phyloP scores from a whole-genome alignment of 2,329 filamentous ascomycete genomes.

The Fusarium verrucosum region DNA sequence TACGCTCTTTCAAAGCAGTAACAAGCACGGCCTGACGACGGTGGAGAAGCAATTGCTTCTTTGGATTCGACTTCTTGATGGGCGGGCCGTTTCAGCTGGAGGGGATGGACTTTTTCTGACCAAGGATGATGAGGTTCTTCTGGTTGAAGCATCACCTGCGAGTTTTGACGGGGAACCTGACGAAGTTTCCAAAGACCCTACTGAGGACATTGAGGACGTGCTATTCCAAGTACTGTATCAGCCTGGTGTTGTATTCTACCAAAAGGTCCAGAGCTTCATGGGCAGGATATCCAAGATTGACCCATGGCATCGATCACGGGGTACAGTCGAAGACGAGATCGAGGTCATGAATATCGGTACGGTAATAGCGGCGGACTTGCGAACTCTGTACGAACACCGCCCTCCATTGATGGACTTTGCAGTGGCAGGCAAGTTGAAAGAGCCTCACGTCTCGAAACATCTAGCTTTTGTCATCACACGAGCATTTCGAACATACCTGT shows the following conservation, averaged over 20 bases:
- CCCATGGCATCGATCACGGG: conserved; percentile 63
- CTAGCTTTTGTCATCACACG: conserved; percentile 61
- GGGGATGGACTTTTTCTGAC: conserved; percentile 63
- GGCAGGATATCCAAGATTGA: conserved; percentile 66
- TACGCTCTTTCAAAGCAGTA: conserved; percentile 54
- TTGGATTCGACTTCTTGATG: conserved; percentile 65
- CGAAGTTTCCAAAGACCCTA: conserved; percentile 34
- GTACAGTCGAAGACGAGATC: conserved; percentile 66
- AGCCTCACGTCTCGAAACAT: conserved; percentile 58
- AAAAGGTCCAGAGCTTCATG: conserved; percentile 67
- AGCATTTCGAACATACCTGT: conserved; percentile 64
- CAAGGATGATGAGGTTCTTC: conserved; percentile 57
- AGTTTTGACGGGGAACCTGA: conserved; percentile 49
- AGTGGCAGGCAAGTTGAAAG: conserved; percentile 59
- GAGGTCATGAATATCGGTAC: conserved; percentile 65
- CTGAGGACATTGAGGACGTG: conserved; percentile 58
- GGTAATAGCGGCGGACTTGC: conserved; percentile 60
- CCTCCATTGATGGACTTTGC: conserved; percentile 66
- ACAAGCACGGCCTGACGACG: conserved; percentile 49
- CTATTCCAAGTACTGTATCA: conserved; percentile 64
- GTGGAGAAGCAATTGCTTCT: conserved; percentile 60
- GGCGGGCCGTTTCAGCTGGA: conserved; percentile 63
- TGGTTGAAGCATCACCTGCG: conserved; percentile 55
- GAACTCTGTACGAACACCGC: conserved; percentile 59
- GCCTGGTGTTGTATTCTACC: conserved; percentile 66